Conservation (phyloP, 1,139 yeast species). For the Debaryomyces singareniensis region DNA sequence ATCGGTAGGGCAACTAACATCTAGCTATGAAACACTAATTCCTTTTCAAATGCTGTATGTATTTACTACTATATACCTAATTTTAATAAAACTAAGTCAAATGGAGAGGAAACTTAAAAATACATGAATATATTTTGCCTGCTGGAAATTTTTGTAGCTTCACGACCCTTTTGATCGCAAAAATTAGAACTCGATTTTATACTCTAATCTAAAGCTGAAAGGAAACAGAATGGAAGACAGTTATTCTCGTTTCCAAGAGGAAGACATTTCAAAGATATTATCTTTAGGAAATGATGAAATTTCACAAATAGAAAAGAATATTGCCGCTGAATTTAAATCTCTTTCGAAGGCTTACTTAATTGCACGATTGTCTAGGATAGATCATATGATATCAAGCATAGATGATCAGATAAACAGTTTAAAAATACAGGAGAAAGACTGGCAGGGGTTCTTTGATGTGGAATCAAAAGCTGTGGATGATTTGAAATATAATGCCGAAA, state of each 20-base stretch:
- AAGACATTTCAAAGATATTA: background rate
- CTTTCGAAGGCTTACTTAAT: slow-evolving; percentile 24
- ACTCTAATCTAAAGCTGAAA: too few species aligned
- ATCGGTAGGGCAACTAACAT: too few species aligned
- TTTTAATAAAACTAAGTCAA: too few species aligned
- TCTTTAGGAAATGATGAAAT: slow-evolving; percentile 14
- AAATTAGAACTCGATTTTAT: too few species aligned
- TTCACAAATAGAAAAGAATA: slow-evolving; percentile 19
- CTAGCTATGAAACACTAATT: too few species aligned
- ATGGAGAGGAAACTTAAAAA: too few species aligned
- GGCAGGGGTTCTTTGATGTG: slow-evolving; percentile 27
- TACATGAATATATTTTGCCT: too few species aligned
- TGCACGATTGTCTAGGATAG: slow-evolving; percentile 26
- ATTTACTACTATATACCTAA: too few species aligned
- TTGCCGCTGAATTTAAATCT: slow-evolving; percentile 25
- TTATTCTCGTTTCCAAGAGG: background rate
- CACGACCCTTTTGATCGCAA: too few species aligned
- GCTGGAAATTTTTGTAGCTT: too few species aligned
- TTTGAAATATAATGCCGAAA: slow-evolving; percentile 30
- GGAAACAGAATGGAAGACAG: background rate
- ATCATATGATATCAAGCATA: slow-evolving; percentile 21
- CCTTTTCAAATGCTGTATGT: too few species aligned
- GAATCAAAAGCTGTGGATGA: slow-evolving; percentile 30
- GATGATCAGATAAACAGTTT: slow-evolving; percentile 21
- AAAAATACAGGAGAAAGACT: slow-evolving; percentile 24